Conservation (phyloP, 2,329 filamentous ascomycete species). For the Colletotrichum noveboracense region DNA sequence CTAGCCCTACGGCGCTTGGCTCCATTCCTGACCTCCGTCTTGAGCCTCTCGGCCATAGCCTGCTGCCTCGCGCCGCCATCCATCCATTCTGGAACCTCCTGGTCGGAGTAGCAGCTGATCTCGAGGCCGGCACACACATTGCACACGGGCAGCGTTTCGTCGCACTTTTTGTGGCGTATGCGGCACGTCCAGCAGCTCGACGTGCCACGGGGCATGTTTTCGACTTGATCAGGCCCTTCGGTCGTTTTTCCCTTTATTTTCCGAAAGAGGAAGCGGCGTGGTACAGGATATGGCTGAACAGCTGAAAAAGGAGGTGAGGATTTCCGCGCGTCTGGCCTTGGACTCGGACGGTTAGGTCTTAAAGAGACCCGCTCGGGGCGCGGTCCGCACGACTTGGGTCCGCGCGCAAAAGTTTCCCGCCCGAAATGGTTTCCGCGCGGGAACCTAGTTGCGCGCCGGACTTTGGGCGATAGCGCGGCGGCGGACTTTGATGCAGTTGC, state of each 20-base stretch:
- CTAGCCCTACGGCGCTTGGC: conserved; percentile 36
- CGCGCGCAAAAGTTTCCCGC: not conserved
- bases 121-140: conserved; percentile 53
- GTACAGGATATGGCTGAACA: not conserved
- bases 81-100: conserved; percentile 63
- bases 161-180: conserved; percentile 66
- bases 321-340: not conserved
- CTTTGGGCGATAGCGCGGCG: not conserved
- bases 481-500: not conserved
- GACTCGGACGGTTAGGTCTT: not conserved
- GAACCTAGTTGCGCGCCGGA: not conserved
- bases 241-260: not conserved
- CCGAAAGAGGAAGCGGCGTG: not conserved
- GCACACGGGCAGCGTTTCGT: conserved; percentile 58
- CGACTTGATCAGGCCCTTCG: not conserved
- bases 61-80: conserved; percentile 37
- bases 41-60: conserved; percentile 24
- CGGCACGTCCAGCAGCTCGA: conserved; percentile 66
- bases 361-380: not conserved
- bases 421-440: not conserved
- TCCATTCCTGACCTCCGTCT: conserved; percentile 23
- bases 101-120: conserved; percentile 60
- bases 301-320: not conserved
- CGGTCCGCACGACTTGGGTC: not conserved
- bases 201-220: conserved; percentile 24